Evolutionary conservation across 192 early-diverging fungal genomes (phyloP).

Genomic region (Paraglomus brasilianum): DNA sequence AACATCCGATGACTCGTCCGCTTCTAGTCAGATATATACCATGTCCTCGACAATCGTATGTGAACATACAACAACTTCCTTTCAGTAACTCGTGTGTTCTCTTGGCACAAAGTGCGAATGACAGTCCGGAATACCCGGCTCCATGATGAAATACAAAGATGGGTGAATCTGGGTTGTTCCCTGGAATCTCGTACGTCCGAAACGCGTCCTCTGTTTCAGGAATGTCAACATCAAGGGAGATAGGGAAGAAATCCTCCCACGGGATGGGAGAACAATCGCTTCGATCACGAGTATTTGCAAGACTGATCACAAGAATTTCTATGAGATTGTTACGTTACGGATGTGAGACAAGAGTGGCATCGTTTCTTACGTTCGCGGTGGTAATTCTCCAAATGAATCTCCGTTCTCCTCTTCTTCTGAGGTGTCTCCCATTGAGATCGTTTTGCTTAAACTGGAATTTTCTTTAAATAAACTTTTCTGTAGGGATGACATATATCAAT

Average conservation of each 20-base stretch:
- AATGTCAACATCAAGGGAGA: slow-evolving; percentile 17
- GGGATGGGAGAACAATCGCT: slow-evolving; percentile 8
- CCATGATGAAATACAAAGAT: slow-evolving; percentile 81
- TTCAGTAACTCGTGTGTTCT: slow-evolving; percentile 47
- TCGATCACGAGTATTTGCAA: not conserved
- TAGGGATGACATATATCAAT: not conserved
- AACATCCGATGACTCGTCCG: not conserved
- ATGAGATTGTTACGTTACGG: not conserved
- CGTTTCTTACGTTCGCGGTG: not conserved
- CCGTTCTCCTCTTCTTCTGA: not conserved
- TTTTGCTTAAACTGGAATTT: not conserved
- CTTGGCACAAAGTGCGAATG: slow-evolving; percentile 64
- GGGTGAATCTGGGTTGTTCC: slow-evolving; percentile 43
- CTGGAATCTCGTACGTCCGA: slow-evolving; percentile 42
- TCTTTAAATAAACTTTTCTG: slow-evolving; percentile 6
- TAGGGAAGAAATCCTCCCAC: slow-evolving; percentile 22
- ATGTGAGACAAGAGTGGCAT: not conserved
- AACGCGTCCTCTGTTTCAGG: slow-evolving; percentile 38
- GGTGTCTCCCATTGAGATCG: not conserved
- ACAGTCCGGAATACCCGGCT: slow-evolving; percentile 67
- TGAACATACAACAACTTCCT: slow-evolving; percentile 47
- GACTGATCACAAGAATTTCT: not conserved
- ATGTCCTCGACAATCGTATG: slow-evolving; percentile 72
- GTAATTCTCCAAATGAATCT: not conserved
- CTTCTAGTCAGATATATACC: slow-evolving; percentile 47